These are phyloP conservation scores for Aspergillus uvarum DNA, from an alignment of 2,329 filamentous ascomycete genomes.

Conservation along the genomic window DNA sequence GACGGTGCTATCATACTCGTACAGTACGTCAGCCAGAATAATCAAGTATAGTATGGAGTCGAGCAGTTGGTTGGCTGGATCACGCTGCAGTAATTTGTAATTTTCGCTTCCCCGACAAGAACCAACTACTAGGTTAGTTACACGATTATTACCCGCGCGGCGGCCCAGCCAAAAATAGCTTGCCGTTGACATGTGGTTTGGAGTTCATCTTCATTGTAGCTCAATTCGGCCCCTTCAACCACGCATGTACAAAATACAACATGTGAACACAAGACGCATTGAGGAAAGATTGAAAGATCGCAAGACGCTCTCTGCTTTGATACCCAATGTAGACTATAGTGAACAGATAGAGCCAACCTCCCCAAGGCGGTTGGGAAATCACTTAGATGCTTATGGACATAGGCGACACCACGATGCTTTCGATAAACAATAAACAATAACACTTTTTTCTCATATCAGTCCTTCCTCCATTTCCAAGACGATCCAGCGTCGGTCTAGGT, in stretches of 20 bases:
- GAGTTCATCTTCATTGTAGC: no score
- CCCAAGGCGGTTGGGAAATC: slow-evolving; percentile 8
- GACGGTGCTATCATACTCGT: slow-evolving; percentile 15
- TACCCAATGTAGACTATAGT: slow-evolving; percentile 18
- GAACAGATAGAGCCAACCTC: slow-evolving; percentile 6
- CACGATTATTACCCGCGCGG: neutral
- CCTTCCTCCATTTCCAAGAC: slow-evolving; percentile 34
- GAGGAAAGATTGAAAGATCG: slow-evolving; percentile 13
- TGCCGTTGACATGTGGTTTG: no score
- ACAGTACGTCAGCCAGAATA: neutral
- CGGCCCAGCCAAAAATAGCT: neutral
- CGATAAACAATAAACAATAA: slow-evolving; percentile 17
- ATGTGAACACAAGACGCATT: neutral
- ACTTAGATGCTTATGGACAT: slow-evolving; percentile 16
- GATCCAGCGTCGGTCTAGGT: slow-evolving; percentile 43
- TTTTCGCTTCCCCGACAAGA: neutral
- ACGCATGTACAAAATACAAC: neutral
- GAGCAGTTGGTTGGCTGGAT: neutral
- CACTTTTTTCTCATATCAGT: slow-evolving; percentile 26
- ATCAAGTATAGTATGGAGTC: no score
- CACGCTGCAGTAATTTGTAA: neutral
- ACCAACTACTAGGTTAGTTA: no score
- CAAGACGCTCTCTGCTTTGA: slow-evolving; percentile 18
- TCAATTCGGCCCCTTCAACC: no score
- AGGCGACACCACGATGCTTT: slow-evolving; percentile 19